Evolutionary conservation across 441 rosid species (phyloP).

Genomic region (Populus hybrid): DNA sequence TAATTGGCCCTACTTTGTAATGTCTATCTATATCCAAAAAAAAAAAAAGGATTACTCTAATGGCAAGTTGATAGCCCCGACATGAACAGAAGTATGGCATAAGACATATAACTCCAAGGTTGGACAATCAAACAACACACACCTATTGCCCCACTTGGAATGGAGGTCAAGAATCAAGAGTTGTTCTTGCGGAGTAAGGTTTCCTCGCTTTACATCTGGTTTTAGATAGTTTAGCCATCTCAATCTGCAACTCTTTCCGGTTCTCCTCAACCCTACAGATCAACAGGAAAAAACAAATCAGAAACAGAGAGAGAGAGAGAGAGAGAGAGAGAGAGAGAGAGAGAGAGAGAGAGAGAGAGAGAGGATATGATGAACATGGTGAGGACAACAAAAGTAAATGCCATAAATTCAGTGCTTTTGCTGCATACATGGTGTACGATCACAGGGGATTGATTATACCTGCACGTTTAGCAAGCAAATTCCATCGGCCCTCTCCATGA

Average conservation of each 20-base stretch:
- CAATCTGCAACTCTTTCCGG: conserved; percentile 57
- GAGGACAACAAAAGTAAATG: background rate
- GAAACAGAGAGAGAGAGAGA: no score
- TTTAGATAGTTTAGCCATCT: conserved; percentile 62
- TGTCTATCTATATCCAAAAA: background rate
- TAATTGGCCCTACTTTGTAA: background rate
- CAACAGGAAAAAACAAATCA: background rate
- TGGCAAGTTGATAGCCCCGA: conserved; percentile 5
- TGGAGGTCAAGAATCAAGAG: conserved; percentile 49
- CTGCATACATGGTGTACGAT: no score
- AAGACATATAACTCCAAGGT: background rate
- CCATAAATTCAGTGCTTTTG: background rate
- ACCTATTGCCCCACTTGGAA: conserved; percentile 53
- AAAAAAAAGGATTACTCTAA: background rate
- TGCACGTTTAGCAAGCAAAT: conserved; percentile 44
- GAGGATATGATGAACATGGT: background rate
- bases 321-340: no score
- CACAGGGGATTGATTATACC: conserved; percentile 27
- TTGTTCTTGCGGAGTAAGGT: conserved; percentile 46
- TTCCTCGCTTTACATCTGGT: conserved; percentile 55
- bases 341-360: no score
- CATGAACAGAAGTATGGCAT: background rate
- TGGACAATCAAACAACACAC: background rate
- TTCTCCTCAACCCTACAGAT: conserved; percentile 41
- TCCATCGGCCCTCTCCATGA: conserved; percentile 72